Evolutionary conservation across 768 basidiomycete genomes (phyloP), one percentile per base, ranked within the genome.

Genomic region (Hericium alpestre): DNA sequence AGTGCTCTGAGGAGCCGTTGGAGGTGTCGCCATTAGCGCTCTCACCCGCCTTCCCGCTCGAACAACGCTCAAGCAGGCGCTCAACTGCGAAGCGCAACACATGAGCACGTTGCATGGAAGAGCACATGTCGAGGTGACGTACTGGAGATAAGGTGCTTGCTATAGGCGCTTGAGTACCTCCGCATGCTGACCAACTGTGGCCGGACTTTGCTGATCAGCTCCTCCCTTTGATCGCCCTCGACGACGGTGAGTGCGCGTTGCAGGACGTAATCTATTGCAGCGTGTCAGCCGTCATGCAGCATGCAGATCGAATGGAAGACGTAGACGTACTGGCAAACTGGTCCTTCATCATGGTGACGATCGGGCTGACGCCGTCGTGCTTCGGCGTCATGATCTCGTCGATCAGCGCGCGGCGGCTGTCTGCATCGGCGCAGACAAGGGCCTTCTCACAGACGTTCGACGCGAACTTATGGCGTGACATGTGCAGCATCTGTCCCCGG

Each of bases 361-460:
- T 70, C 46, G 79, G 78, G 59, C 78, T 86, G 52, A 81, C 73
- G 4, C 87, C 87, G 61, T 90, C 85, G 27, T 76, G 72, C 59
- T 78, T 79, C 12, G 78, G 72, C 2, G 73, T 69, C 73, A 95
- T 79, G 56, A 97, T 82, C 69, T 96, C 94, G 25, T 90, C 83
- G 58, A 97, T 82, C 46, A 97, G 73, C 38, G 70, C 67, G 9
- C 78, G 79, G 48, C 91, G 84, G 59, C 78, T 84, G 10, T 85
- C 83, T 0, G 76, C 38, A 55, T 82, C 79, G 0, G 87, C 82
- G 38, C 77, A 82, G 27, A 83, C 69, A 38, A 95, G 77, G 5
- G 91, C 92, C 70, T 92, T 93, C 72, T 95, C 94, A 69, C 87
- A 89, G 18, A 97, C 95, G 65, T 99, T 98, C 5, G 93, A 96